Percentiles rank a stretch among this genome's conserved stretches.
These are phyloP conservation scores for Paramecium sexaurelia DNA, from an alignment of 73 alveolate species.

Conservation along the genomic window DNA sequence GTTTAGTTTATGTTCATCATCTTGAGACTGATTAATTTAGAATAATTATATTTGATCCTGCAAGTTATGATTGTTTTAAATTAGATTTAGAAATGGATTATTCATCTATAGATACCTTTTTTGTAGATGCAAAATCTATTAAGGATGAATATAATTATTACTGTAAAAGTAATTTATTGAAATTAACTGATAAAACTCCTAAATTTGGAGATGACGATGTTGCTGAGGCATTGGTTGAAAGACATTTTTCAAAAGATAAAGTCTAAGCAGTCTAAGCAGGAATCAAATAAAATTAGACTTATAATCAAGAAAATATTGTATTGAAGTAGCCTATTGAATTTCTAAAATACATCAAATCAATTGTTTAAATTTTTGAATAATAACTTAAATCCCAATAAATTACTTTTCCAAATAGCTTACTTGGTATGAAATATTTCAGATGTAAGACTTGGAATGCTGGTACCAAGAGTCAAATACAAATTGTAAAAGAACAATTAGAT, in stretches of 20 bases:
- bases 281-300: background rate
- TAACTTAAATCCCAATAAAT: background rate
- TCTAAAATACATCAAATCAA: constrained; percentile 3
- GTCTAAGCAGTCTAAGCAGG: background rate
- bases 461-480: constrained; percentile 13
- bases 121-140: constrained; percentile 2
- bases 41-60: constrained; percentile 24
- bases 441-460: constrained; percentile 50
- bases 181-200: constrained; percentile 28
- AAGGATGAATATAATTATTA: constrained; percentile 17
- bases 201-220: constrained; percentile 57
- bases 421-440: constrained; percentile 41
- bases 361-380: background rate
- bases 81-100: constrained; percentile 51
- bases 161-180: background rate
- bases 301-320: background rate
- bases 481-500: constrained; percentile 3
- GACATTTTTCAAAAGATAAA: constrained; percentile 18
- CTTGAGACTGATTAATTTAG: constrained; percentile 44
- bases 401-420: background rate
- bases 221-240: constrained; percentile 20
- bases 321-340: constrained; percentile 20
- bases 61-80: background rate
- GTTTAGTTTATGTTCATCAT: constrained; percentile 15
- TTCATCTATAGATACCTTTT: constrained; percentile 17